A percentile compares a stretch with the other conserved stretches of the same genome.
Evolutionary conservation across 495 filamentous ascomycete species (phyloP).

Genomic region (Penicillium taxi): DNA sequence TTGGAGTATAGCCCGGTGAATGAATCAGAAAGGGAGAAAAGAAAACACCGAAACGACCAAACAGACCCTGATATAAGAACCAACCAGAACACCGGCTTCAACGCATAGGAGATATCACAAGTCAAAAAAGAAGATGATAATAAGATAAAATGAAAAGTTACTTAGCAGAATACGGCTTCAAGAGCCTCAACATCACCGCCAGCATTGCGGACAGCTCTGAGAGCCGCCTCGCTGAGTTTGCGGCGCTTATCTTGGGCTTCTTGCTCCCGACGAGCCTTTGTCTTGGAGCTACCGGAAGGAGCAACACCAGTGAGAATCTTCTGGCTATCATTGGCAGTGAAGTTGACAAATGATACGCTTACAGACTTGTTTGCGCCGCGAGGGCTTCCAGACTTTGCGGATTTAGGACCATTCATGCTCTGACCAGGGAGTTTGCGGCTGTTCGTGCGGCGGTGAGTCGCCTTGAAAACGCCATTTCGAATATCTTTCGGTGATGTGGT

Average conservation of each 20-base stretch:
- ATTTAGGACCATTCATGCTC: conserved; percentile 30
- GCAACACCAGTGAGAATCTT: conserved; percentile 86
- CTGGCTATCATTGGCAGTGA: conserved; percentile 70
- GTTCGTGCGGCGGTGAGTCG: conserved; percentile 25
- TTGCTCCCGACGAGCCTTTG: conserved; percentile 80
- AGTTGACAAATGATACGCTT: conserved; percentile 78
- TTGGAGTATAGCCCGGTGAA: conserved; percentile 15
- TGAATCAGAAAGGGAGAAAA: too few relatives aligned
- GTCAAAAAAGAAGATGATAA: conserved; percentile 8
- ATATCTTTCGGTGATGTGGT: conserved; percentile 23
- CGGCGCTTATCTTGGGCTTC: conserved; percentile 74
- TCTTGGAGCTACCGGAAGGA: conserved; percentile 84
- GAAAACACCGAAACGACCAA: conserved; percentile 23
- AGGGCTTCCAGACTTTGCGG: conserved; percentile 29
- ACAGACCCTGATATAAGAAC: conserved; percentile 22
- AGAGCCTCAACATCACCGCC: conserved; percentile 66
- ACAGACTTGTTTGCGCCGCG: conserved; percentile 31
- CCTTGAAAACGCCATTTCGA: conserved; percentile 16
- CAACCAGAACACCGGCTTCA: conserved; percentile 17
- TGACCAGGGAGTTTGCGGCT: conserved; percentile 32
- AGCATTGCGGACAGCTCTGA: conserved; percentile 64
- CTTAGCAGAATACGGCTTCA: conserved; percentile 38
- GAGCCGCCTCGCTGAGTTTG: conserved; percentile 64
- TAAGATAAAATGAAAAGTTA: conserved; percentile 4
- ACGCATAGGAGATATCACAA: too few relatives aligned